Conservation (phyloP, 2,329 filamentous ascomycete genomes). For the Truncatella angustata region DNA sequence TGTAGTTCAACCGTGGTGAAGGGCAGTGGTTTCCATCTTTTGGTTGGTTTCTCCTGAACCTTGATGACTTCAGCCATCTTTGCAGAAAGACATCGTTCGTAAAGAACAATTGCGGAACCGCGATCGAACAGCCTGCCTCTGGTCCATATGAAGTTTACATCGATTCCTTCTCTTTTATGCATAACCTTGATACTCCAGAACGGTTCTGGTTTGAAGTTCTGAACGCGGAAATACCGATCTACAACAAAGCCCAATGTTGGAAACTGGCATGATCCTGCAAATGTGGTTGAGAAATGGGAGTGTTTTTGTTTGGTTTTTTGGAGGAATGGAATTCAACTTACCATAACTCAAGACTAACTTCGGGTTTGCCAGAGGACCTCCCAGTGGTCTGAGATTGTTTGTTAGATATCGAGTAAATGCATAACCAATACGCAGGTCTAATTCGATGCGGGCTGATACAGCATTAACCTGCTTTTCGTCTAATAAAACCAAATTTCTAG, state of each 20-base stretch:
- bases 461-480: slow-evolving; percentile 87
- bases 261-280: slow-evolving; percentile 83
- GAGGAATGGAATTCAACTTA: slow-evolving; percentile 33
- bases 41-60: slow-evolving; percentile 86
- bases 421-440: slow-evolving; percentile 88
- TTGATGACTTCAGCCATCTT: slow-evolving; percentile 78
- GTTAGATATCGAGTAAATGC: slow-evolving; percentile 91
- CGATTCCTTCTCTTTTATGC: slow-evolving; percentile 73
- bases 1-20: slow-evolving; percentile 95
- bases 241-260: slow-evolving; percentile 96
- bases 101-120: slow-evolving; percentile 74
- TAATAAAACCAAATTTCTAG: slow-evolving; percentile 70
- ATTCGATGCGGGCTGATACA: slow-evolving; percentile 83
- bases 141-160: slow-evolving; percentile 82
- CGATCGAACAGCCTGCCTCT: slow-evolving; percentile 85
- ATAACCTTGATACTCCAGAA: slow-evolving; percentile 92
- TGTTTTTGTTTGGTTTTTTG: too few species aligned
- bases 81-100: slow-evolving; percentile 78
- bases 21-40: slow-evolving; percentile 90
- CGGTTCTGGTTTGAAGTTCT: slow-evolving; percentile 86
- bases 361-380: slow-evolving; percentile 62
- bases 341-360: slow-evolving; percentile 86
- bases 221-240: slow-evolving; percentile 89
- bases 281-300: slow-evolving; percentile 16
- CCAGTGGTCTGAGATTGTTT: slow-evolving; percentile 69